A percentile compares a stretch with the other conserved stretches of the same genome.
Conservation (phyloP, 768 basidiomycete species). For the Exsudoporus frostii region DNA sequence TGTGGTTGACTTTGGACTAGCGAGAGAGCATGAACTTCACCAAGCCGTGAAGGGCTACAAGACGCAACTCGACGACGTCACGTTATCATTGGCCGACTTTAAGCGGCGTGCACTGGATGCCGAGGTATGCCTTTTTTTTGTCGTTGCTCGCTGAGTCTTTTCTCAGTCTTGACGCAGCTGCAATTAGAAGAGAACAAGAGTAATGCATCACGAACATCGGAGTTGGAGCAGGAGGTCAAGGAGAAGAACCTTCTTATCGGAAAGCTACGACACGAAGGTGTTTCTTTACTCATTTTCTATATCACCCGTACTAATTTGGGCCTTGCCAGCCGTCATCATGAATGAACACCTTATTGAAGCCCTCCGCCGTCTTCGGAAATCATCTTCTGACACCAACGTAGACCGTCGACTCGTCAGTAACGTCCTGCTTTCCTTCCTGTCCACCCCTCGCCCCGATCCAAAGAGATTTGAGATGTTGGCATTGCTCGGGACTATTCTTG, state of each 20-base stretch:
- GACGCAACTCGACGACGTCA: constrained; percentile 62
- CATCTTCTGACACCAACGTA: constrained; percentile 81
- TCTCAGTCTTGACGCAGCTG: constrained; percentile 42
- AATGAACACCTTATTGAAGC: constrained; percentile 99
- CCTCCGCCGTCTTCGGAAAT: constrained; percentile 86
- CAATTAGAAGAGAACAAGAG: constrained; percentile 71
- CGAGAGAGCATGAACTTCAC: constrained; percentile 86
- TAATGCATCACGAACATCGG: constrained; percentile 61
- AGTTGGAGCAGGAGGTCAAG: constrained; percentile 86
- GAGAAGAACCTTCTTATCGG: constrained; percentile 95
- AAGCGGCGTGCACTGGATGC: constrained; percentile 86
- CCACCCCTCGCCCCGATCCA: constrained; percentile 84
- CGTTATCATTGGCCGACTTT: constrained; percentile 82
- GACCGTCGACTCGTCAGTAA: constrained; percentile 94
- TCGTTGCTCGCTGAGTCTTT: neutral
- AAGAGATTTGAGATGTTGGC: constrained; percentile 97
- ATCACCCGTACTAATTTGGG: constrained; percentile 1
- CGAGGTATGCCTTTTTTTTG: constrained; percentile 53
- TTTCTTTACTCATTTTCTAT: constrained; percentile 10
- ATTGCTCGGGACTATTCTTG: constrained; percentile 84
- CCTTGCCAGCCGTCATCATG: constrained; percentile 76
- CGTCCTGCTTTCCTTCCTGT: constrained; percentile 84
- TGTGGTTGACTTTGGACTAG: constrained; percentile 37
- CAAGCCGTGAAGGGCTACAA: constrained; percentile 84
- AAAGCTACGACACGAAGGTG: constrained; percentile 93